Base-by-base conservation (phyloP, 208 protist genomes). In the Acanthamoeba polyphaga region DNA sequence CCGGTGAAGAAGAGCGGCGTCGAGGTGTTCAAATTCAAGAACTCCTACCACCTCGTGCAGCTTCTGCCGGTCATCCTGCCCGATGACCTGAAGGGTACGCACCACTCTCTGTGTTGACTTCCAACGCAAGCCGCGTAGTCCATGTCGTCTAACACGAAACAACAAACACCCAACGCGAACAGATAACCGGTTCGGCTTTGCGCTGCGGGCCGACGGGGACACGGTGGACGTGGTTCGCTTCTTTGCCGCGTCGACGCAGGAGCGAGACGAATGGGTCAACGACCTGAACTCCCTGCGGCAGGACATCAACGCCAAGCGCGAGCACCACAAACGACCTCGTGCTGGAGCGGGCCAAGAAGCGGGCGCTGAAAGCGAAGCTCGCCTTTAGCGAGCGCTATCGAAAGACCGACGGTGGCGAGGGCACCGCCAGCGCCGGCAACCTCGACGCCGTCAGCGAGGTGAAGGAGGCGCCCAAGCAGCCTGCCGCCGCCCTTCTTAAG, bases 1-100 rank as follows among this genome's bases (percentile, higher is more conserved):
- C 90, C 90, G 17, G 38, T 82, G 68, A 82, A 84, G 55, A 94
- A 94, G 66, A 94, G 29, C n/a, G 70, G 70, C 9, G 60, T 92
- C 9, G 60, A 92, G 22, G 49, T 92, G 24, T 72, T 92, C 58
- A 92, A 92, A 46, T 92, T 72, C 34, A 92, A 72, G 58, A 43
- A 92, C 64, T 92, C 85, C 15, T 92, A 72, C 13, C 51, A 72
- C 72, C 43, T 92, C 13, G 51, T 72, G 22, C 85, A 92, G 58
- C 38, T 92, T 43, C 55, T 34, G 43, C 85, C 85, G 32, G 60
- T 92, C 64, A 27, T 92, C 15, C 46, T 84, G 19, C 19, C 43
- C 19, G 66, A 74, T 38, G 66, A 74, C 29, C 38, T 38, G 17
- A 74, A 74, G 66, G 66, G 66, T 74, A 43, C 29, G 66, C 29